A percentile compares a stretch with the other conserved stretches of the same genome.
Conservation (phyloP, 2,329 filamentous ascomycete species). For the Penicillium sp. region DNA sequence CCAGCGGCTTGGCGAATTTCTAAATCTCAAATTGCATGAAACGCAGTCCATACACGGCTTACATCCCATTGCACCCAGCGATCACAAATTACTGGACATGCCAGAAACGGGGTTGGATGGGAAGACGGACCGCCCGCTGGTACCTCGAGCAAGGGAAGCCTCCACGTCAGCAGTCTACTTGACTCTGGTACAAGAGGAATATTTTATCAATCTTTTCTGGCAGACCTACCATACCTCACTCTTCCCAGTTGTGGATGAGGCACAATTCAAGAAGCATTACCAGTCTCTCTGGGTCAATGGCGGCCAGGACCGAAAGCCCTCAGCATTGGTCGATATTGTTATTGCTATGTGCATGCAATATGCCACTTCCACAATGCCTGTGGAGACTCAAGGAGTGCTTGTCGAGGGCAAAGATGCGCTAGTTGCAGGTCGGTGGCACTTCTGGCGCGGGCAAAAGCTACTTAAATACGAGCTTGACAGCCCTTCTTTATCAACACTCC, state of each 20-base stretch:
- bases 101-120: background rate
- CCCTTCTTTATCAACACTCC: slow-evolving; percentile 53
- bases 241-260: slow-evolving; percentile 24
- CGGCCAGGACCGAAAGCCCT: slow-evolving; percentile 13
- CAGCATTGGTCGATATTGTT: slow-evolving; percentile 25
- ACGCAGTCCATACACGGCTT: slow-evolving; percentile 2
- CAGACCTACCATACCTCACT: slow-evolving; percentile 27
- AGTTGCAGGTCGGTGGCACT: slow-evolving; percentile 53
- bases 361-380: slow-evolving; percentile 12
- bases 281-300: slow-evolving; percentile 19
- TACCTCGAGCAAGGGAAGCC: background rate
- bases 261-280: slow-evolving; percentile 26
- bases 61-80: background rate
- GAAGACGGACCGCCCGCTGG: background rate
- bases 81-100: slow-evolving; percentile 3
- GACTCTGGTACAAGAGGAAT: slow-evolving; percentile 25
- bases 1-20: slow-evolving; percentile 5
- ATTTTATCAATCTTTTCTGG: slow-evolving; percentile 26
- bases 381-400: slow-evolving; percentile 15
- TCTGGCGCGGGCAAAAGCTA: slow-evolving; percentile 52
- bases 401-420: slow-evolving; percentile 39
- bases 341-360: slow-evolving; percentile 30
- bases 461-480: slow-evolving; percentile 53
- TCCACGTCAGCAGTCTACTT: slow-evolving; percentile 1
- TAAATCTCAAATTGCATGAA: slow-evolving; percentile 2